Conservation (phyloP, 2,329 filamentous ascomycete species). For the Colletotrichum sp. region DNA sequence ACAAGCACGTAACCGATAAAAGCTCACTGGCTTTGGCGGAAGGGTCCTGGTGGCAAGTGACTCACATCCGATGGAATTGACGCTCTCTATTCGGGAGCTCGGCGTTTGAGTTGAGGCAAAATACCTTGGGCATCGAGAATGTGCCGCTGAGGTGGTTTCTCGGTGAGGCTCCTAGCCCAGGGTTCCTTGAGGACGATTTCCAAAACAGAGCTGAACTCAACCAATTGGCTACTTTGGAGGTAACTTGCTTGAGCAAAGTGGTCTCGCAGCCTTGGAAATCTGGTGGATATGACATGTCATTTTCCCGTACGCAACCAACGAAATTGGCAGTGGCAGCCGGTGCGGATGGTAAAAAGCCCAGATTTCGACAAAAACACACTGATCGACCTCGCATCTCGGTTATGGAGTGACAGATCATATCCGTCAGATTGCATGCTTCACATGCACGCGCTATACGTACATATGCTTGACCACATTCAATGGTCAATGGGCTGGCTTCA, state of each 20-base stretch:
- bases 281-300: conserved; percentile 8
- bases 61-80: background rate
- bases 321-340: background rate
- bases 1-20: background rate
- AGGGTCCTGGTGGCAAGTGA: background rate
- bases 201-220: background rate
- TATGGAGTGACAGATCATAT: conserved; percentile 10
- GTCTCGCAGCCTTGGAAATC: background rate
- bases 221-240: background rate
- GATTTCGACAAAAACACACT: background rate
- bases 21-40: background rate
- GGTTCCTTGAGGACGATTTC: background rate
- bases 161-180: background rate
- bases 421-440: background rate
- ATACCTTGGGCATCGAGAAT: background rate
- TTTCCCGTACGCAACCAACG: background rate
- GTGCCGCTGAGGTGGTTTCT: background rate
- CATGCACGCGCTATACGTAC: background rate
- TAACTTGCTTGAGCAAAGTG: background rate
- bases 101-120: background rate
- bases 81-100: background rate
- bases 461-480: background rate
- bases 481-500: background rate
- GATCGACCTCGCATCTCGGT: conserved; percentile 14
- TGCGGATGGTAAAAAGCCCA: background rate